phyloP scores from a whole-genome alignment of 1,284 basidiomycete genomes.

The Violaceomyces palustris region DNA sequence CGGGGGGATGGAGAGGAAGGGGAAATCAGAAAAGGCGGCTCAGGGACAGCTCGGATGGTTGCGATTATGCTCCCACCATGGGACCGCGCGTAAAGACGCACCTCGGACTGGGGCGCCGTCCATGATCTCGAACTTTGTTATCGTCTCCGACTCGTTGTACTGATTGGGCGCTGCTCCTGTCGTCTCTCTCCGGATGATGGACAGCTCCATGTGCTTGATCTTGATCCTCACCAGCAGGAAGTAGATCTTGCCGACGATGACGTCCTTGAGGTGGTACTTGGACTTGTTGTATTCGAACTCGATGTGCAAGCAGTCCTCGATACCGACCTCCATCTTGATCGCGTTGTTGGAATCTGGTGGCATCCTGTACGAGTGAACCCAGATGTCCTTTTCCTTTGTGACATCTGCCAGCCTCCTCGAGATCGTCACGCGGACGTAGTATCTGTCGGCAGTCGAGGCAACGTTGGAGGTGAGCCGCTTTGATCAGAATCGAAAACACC shows the following conservation, averaged over 20 bases:
- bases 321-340: slow-evolving; percentile 99
- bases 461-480: neutral
- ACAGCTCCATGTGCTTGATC: slow-evolving; percentile 99
- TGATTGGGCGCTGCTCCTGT: slow-evolving; percentile 84
- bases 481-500: neutral
- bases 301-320: slow-evolving; percentile 96
- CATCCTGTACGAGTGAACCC: slow-evolving; percentile 98
- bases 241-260: slow-evolving; percentile 99
- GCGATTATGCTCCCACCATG: too few species aligned
- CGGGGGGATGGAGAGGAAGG: too few species aligned
- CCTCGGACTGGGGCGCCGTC: slow-evolving; percentile 65
- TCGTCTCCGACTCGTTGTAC: slow-evolving; percentile 98
- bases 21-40: neutral
- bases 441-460: slow-evolving; percentile 51
- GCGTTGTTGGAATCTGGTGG: slow-evolving; percentile 94
- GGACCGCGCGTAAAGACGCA: slow-evolving; percentile 46
- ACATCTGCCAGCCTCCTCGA: slow-evolving; percentile 88
- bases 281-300: slow-evolving; percentile 99
- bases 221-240: slow-evolving; percentile 97
- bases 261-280: slow-evolving; percentile 97
- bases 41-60: too few species aligned
- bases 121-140: slow-evolving; percentile 99
- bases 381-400: slow-evolving; percentile 83
- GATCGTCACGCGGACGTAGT: slow-evolving; percentile 87
- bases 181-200: slow-evolving; percentile 93